A percentile compares a stretch with the other conserved stretches of the same genome.
phyloP scores from a whole-genome alignment of 805 yeast genomes.

The Pichia paraexigua region DNA sequence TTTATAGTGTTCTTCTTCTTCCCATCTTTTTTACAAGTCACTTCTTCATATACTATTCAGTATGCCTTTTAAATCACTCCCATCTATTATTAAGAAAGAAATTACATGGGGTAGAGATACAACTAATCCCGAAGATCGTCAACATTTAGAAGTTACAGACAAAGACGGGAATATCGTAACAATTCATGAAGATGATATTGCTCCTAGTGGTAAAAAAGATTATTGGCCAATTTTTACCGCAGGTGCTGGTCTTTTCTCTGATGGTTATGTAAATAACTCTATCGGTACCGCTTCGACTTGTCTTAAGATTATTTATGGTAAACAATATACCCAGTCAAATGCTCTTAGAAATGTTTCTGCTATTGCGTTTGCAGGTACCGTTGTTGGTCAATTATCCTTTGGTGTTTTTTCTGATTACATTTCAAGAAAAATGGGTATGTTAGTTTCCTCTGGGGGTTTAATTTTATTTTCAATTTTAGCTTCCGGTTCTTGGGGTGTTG shows the following conservation, averaged over 20 bases:
- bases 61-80: constrained; percentile 13
- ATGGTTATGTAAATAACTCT: constrained; percentile 86
- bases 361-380: constrained; percentile 88
- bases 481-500: constrained; percentile 84
- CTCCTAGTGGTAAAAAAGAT: constrained; percentile 18
- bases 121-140: constrained; percentile 13
- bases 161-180: constrained; percentile 17
- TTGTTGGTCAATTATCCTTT: constrained; percentile 74
- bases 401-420: constrained; percentile 75
- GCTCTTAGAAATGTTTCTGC: constrained; percentile 79
- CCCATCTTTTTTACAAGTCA: too few relatives aligned
- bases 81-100: constrained; percentile 17
- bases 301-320: constrained; percentile 57
- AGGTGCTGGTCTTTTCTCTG: constrained; percentile 91
- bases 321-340: constrained; percentile 47
- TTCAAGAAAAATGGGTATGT: constrained; percentile 79
- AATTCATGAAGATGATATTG: constrained; percentile 21
- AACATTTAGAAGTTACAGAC: constrained; percentile 12
- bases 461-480: constrained; percentile 71
- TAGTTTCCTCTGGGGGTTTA: constrained; percentile 65
- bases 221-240: constrained; percentile 69
- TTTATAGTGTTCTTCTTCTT: too few relatives aligned
- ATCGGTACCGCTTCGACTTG: constrained; percentile 72
- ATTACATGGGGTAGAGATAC: constrained; percentile 23
- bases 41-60: neutral